phyloP scores from a whole-genome alignment of 2,329 filamentous ascomycete species.

The Cladophialophora yegresii region DNA sequence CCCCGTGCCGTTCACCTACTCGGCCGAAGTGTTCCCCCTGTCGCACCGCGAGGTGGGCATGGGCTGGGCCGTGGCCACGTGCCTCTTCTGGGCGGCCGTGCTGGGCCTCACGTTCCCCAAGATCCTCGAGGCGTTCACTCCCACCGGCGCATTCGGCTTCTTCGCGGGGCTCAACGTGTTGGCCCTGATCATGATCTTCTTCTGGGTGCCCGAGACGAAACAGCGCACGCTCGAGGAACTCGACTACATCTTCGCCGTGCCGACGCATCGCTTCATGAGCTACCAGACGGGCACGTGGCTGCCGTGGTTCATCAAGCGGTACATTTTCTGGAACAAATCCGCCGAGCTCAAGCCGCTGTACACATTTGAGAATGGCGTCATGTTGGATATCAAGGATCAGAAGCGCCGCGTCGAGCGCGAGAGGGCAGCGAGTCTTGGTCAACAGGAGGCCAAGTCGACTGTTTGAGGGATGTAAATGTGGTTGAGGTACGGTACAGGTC shows the following conservation, averaged over 20 bases:
- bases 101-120: constrained; percentile 48
- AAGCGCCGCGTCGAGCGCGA: background rate
- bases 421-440: background rate
- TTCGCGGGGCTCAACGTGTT: constrained; percentile 53
- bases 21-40: constrained; percentile 50
- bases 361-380: constrained; percentile 45
- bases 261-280: constrained; percentile 45
- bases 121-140: constrained; percentile 30
- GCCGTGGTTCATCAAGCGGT: constrained; percentile 53
- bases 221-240: constrained; percentile 40
- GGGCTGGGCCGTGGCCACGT: constrained; percentile 49
- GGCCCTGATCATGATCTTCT: constrained; percentile 51
- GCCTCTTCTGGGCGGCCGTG: constrained; percentile 52
- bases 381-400: constrained; percentile 10
- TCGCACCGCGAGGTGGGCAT: constrained; percentile 55
- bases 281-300: constrained; percentile 46
- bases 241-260: constrained; percentile 54
- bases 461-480: background rate
- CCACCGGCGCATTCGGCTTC: constrained; percentile 45
- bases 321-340: constrained; percentile 43
- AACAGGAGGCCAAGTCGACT: background rate
- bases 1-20: constrained; percentile 19
- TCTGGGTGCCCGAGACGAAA: constrained; percentile 43
- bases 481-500: too few species aligned
- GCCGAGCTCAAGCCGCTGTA: constrained; percentile 52